Percentiles rank a stretch among this genome's conserved stretches.
Evolutionary conservation across 352 stramenopile genomes (phyloP).

Genomic region (Pythium brassicae): DNA sequence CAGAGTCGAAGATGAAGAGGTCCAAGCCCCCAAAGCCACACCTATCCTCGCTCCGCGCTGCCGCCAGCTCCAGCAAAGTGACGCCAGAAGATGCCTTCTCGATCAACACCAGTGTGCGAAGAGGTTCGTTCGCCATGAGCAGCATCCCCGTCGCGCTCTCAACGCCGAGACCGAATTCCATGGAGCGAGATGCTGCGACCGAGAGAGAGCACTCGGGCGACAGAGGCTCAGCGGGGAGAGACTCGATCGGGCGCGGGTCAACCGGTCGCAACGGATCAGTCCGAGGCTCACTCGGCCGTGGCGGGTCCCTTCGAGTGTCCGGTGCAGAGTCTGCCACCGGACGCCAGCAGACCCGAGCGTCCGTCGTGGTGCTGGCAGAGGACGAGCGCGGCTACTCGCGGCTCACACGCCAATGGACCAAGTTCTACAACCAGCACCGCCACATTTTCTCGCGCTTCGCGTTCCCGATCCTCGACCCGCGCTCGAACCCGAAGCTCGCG

Average conservation of each 20-base stretch:
- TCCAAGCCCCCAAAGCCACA: neutral
- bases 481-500: conserved; percentile 45
- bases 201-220: neutral
- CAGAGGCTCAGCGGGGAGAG: neutral
- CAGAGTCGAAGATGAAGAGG: neutral
- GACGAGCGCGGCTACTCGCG: conserved; percentile 23
- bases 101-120: neutral
- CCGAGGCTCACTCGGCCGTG: conserved; percentile 2
- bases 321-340: conserved; percentile 6
- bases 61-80: neutral
- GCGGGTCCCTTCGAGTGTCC: neutral
- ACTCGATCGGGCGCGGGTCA: neutral
- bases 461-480: conserved; percentile 47
- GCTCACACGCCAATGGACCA: conserved; percentile 26
- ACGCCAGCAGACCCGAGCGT: conserved; percentile 14
- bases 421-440: conserved; percentile 37
- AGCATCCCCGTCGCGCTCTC: conserved; percentile 6
- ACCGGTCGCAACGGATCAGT: conserved; percentile 1
- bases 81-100: neutral
- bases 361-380: conserved; percentile 23
- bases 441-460: conserved; percentile 23
- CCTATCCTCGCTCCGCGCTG: neutral
- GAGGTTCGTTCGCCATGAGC: neutral
- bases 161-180: neutral
- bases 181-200: neutral